These are phyloP conservation scores for Rhodosorus marinus DNA, from an alignment of 23 red algal species.

Conservation along the genomic window DNA sequence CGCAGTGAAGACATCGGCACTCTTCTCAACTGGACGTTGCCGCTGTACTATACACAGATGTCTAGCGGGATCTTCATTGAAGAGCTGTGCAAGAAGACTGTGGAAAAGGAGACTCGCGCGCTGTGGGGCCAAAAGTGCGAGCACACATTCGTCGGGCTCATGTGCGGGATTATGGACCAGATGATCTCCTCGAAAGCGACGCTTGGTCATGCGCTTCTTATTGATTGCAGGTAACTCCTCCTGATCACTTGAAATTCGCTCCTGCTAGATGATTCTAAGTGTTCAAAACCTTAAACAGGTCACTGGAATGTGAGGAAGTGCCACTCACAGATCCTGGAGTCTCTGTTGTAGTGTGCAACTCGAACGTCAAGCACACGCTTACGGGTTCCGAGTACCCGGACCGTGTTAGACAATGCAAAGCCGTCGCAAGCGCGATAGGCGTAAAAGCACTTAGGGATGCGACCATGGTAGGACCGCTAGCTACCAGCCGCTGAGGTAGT, in stretches of 20 bases:
- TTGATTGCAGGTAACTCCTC: constrained; percentile 98
- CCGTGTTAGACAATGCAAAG: constrained; percentile 29
- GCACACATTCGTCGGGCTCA: constrained; percentile 78
- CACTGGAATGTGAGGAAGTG: constrained; percentile 20
- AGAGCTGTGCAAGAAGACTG: constrained; percentile 9
- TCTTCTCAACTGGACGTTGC: not conserved
- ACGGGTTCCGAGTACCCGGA: constrained; percentile 72
- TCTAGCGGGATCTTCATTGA: constrained; percentile 62
- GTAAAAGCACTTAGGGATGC: constrained; percentile 67
- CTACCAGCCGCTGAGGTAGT: not conserved
- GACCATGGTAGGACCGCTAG: no score
- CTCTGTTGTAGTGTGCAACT: constrained; percentile 76
- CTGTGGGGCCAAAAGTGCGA: constrained; percentile 61
- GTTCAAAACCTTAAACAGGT: no score
- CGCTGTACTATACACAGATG: constrained; percentile 3
- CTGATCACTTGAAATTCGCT: no score
- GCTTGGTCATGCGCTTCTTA: constrained; percentile 45
- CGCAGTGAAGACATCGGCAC: not conserved
- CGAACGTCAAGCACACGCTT: constrained; percentile 56
- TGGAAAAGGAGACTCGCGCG: constrained; percentile 43
- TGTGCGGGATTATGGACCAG: constrained; percentile 98
- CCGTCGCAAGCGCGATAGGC: constrained; percentile 40
- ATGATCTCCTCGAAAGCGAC: constrained; percentile 65
- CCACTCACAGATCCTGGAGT: constrained; percentile 59
- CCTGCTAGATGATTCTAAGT: no score